Percentiles rank a stretch among this genome's conserved stretches.
phyloP scores from a whole-genome alignment of 129 eudicot species.

The carrot (Daucus carota) region DH1_v3.0 NC_030381.2:49438501-49439000 shows the following conservation, averaged over 20 bases:
- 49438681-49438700: slow-evolving; percentile 57
- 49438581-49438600: slow-evolving; percentile 83
- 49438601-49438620: slow-evolving; percentile 57
- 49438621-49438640: slow-evolving; percentile 47
- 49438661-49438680: slow-evolving; percentile 65
- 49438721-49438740: slow-evolving; percentile 48
- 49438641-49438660: slow-evolving; percentile 88
- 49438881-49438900: slow-evolving; percentile 64
- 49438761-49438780: slow-evolving; percentile 75
- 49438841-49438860: slow-evolving; percentile 65
- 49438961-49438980: slow-evolving; percentile 35
- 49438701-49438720: slow-evolving; percentile 76
- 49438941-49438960: slow-evolving; percentile 41
- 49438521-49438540: slow-evolving; percentile 5
- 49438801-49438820: slow-evolving; percentile 91
- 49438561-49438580: slow-evolving; percentile 68
- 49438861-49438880: slow-evolving; percentile 58
- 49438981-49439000: slow-evolving; percentile 52
- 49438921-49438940: slow-evolving; percentile 37
- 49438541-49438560: slow-evolving; percentile 77
- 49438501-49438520: neutral
- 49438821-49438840: slow-evolving; percentile 88
- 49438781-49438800: slow-evolving; percentile 75
- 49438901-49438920: slow-evolving; percentile 84
- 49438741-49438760: slow-evolving; percentile 68